These are phyloP conservation scores for Lipomyces oligophaga DNA, from an alignment of 805 yeast genomes.

Conservation along the genomic window DNA sequence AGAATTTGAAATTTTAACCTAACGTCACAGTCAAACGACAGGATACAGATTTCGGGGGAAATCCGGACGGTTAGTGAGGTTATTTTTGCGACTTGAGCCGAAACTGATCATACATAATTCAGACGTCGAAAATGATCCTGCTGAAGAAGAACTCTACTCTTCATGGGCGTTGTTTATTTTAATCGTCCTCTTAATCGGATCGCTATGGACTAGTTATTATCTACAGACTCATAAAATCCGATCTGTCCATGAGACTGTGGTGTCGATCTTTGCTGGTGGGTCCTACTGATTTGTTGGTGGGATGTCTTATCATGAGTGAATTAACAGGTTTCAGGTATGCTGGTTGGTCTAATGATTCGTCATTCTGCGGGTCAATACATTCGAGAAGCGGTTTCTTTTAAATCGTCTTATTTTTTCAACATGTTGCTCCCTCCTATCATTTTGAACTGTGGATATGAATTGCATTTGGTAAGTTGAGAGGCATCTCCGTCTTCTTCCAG, in stretches of 20 bases:
- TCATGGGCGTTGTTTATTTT: slow-evolving; percentile 96
- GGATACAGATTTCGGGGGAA: slow-evolving; percentile 25
- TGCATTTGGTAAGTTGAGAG: slow-evolving; percentile 51
- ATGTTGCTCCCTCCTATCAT: slow-evolving; percentile 93
- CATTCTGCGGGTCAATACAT: slow-evolving; percentile 94
- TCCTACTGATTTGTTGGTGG: neutral
- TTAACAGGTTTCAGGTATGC: slow-evolving; percentile 31
- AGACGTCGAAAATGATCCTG: slow-evolving; percentile 52
- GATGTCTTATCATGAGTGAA: neutral
- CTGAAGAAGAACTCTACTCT: slow-evolving; percentile 89
- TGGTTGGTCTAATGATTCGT: slow-evolving; percentile 86
- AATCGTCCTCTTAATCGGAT: slow-evolving; percentile 72
- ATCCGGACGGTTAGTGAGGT: slow-evolving; percentile 19
- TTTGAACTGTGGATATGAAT: slow-evolving; percentile 91
- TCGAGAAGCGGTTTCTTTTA: slow-evolving; percentile 94
- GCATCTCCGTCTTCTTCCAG: neutral
- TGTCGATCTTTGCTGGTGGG: slow-evolving; percentile 96
- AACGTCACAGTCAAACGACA: slow-evolving; percentile 17
- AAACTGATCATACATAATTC: too few species aligned
- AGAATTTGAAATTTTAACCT: too few species aligned
- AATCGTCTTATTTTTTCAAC: slow-evolving; percentile 90
- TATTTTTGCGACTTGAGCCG: neutral
- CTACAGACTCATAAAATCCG: slow-evolving; percentile 86
- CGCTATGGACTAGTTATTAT: slow-evolving; percentile 93
- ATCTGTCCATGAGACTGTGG: slow-evolving; percentile 95